Base-by-base conservation (phyloP, 164 flowering plant species). In the Stephania japonica region DNA sequence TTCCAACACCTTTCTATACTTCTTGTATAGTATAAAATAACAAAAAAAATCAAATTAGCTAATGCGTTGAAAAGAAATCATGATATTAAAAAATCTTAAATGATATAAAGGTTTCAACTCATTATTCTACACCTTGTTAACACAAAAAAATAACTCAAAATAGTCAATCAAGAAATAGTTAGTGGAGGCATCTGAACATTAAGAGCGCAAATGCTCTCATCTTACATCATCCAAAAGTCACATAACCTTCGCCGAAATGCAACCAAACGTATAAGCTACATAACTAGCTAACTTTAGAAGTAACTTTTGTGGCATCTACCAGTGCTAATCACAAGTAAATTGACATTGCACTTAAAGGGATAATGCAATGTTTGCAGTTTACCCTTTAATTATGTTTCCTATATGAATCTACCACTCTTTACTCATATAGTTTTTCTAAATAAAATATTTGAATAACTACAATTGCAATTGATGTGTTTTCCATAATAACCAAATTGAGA, bases 1-100 rank as follows among this genome's bases (percentile, higher is more conserved):
- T 32, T 72, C 73, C 50, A 82, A 42, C 61, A 47, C 72, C 16
- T 32, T 72, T 70, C 85, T 76, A 32, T 38, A 78, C 67, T 83
- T 82, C 85, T 82, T 19, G 69, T 26, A 63, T 21, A 19, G 76
- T 25, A 47, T 7, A 6, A 5, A 67, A 7, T 16, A 50, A 61
- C 11, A 66, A 43, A 56, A 56, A n/a, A 16, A 56, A 56, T 14
- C 62, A 14, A 56, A 5, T 14, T n/a, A 56, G 16, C 62, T 56
- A 56, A 1, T 50, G 59, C 62, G 16, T 16, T 21, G 19, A 56
- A 56, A 56, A 41, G 21, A 61, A 61, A 19, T 61, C 25, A 61
- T 61, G 64, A 19, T 3, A 61, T 7, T 61, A 11, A 3, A 4
- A 47, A 47, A 47, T 47, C 16, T 11, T 47, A 3, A 47, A 47